Evolutionary conservation across 2,329 filamentous ascomycete genomes (phyloP), one percentile per base, ranked within the genome.

Genomic region (Akanthomyces dipterigenus): DNA sequence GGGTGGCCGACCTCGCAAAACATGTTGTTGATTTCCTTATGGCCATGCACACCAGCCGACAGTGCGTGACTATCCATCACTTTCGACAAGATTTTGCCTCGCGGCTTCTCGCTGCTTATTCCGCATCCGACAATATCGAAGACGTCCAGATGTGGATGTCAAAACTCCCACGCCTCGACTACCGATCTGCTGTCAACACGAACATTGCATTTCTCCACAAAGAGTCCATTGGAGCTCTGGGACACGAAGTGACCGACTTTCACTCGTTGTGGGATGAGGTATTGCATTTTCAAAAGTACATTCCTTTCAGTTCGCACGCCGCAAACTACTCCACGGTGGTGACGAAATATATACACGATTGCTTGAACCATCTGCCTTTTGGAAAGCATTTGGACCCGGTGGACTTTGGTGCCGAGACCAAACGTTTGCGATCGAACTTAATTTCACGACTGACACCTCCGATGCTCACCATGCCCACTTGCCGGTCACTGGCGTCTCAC

Each of bases 1-100:
- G 89, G 89, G 72, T 93, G 1, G 87, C 85, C 0, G 80, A 88
- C 57, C 75, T 95, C 0, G 79, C 82, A 0, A 93, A 93, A 68
- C 85, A 91, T 66, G 80, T 89, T 26, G 78, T 92, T 1, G 88
- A 92, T 64, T 95, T 82, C 65, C 76, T 89, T 53, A 70, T 73
- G 3, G 55, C 69, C 11, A 72, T 76, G 62, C 65, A 70, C 3
- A 65, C 71, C 9, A 63, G 64, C 14, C 54, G 66, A 0, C 67
- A 65, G 0, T 69, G 68, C 1, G 79, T 88, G 1, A 71, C 73
- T 0, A 75, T 92, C 0, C 60, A 74, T 3, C 73, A 85, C 56
- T 93, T 95, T 64, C 75, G 77, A 9, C 61, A 62, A 0, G 67
- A 76, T 0, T 95, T 95, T 64, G 70, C 73, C 36, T 57, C 63